Evolutionary conservation across 2,329 filamentous ascomycete genomes (phyloP), one percentile per base, ranked within the genome.

Genomic region (Cladosporium velox): DNA sequence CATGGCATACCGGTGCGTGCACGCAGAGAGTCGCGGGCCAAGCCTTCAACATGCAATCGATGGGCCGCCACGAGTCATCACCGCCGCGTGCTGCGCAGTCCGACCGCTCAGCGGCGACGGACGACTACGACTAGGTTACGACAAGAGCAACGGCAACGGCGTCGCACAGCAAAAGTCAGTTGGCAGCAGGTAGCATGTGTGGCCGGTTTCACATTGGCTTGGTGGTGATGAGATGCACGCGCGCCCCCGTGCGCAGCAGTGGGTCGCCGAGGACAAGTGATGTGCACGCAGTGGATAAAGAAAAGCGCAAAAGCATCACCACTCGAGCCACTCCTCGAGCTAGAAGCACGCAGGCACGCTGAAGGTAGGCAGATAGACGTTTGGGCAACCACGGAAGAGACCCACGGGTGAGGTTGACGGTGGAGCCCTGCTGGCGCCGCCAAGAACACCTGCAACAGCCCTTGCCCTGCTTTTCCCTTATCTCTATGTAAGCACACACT

Each of bases 191-290:
- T 47, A 47, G 15, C 35, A 41, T 41, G 49, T 24, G 28, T 54
- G 21, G 10, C n/a, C 32, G 55, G 61, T 64, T 64, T 64, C 61
- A 64, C 61, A 57, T 26, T 64, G 61, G 60, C 60, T 63, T 49
- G 32, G 60, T 24, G 34, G 34, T 55, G 59, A 51, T 51, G 59
- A 51, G 38, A 41, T 35, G 59, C 59, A 63, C 51, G 38, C 51
- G 51, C 61, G 35, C 51, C 35, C 21, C 7, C 30, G 34, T 30
- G 34, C 21, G 6, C n/a, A 41, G 44, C 30, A 14, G 61, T 64
- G 61, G 61, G 61, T 64, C 61, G 61, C 61, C 61, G 51, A 64
- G 61, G 35, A 28, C n/a, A 34, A 47, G 32, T 52, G 47, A 35
- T 34, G 32, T 30, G 21, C 49, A 41, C 14, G 18, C 15, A 51